Conservation (phyloP, 192 early-diverging fungal genomes). For the Umbelopsis sp. region DNA sequence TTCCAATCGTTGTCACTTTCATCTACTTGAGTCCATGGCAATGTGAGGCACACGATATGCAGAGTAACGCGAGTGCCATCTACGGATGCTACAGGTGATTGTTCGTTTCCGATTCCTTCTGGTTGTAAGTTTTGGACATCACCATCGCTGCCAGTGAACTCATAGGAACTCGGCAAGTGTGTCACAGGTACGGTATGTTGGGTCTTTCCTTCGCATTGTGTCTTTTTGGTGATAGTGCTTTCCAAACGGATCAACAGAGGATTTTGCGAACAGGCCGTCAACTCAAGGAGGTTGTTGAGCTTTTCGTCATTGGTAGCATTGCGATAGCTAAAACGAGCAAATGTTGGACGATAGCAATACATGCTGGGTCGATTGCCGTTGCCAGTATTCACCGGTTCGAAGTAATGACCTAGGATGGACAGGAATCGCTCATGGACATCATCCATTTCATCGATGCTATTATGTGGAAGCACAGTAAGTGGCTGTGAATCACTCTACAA, state of each 20-base stretch:
- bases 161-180: slow-evolving; percentile 67
- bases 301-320: slow-evolving; percentile 41
- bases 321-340: slow-evolving; percentile 36
- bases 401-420: slow-evolving; percentile 59
- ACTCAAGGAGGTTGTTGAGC: slow-evolving; percentile 40
- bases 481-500: no score
- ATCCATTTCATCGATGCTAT: slow-evolving; percentile 38
- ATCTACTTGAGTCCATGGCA: slow-evolving; percentile 53
- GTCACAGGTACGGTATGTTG: slow-evolving; percentile 51
- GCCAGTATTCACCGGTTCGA: slow-evolving; percentile 53
- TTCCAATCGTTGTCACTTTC: slow-evolving; percentile 33
- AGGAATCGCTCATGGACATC: slow-evolving; percentile 53
- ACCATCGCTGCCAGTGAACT: slow-evolving; percentile 36
- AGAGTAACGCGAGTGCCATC: slow-evolving; percentile 72
- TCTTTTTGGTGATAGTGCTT: slow-evolving; percentile 61
- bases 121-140: slow-evolving; percentile 58
- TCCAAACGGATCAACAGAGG: slow-evolving; percentile 74
- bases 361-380: slow-evolving; percentile 44
- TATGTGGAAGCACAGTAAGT: background rate
- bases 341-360: slow-evolving; percentile 65
- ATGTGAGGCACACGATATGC: slow-evolving; percentile 64
- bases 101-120: slow-evolving; percentile 56
- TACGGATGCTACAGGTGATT: slow-evolving; percentile 62
- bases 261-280: slow-evolving; percentile 62
- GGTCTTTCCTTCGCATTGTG: slow-evolving; percentile 38